These are phyloP conservation scores for Magnaporthiopsis rhizophila DNA, from an alignment of 2,329 filamentous ascomycete genomes.

Conservation along the genomic window DNA sequence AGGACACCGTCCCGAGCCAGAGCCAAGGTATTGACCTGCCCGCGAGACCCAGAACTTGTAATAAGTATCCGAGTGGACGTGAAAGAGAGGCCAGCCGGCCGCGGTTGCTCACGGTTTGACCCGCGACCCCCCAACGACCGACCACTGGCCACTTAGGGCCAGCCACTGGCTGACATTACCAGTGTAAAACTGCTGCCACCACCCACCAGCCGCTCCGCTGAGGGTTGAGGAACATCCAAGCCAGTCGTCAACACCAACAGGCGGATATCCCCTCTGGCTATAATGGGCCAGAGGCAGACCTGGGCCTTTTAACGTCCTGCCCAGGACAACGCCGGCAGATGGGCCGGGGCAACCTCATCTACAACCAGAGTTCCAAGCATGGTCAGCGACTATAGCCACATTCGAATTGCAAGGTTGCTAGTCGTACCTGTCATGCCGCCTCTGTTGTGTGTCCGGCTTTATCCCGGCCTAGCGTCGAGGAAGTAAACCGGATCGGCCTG, in stretches of 20 bases:
- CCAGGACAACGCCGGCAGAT: slow-evolving; percentile 8
- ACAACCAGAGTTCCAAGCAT: neutral
- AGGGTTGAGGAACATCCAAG: neutral
- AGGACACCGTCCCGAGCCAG: neutral
- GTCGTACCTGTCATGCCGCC: neutral
- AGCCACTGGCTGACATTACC: neutral
- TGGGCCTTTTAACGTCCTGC: slow-evolving; percentile 13
- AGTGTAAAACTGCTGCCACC: neutral
- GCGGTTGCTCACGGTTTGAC: neutral
- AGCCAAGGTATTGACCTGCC: neutral
- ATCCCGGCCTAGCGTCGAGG: neutral
- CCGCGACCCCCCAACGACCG: neutral
- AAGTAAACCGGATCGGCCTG: neutral
- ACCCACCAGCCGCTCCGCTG: neutral
- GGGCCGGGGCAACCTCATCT: neutral
- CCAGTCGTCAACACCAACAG: neutral
- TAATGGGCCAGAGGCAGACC: neutral
- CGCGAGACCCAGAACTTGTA: neutral
- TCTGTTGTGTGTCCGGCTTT: neutral
- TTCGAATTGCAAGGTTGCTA: neutral
- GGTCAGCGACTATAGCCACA: neutral
- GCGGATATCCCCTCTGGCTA: neutral
- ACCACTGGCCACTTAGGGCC: neutral
- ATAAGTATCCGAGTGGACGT: neutral
- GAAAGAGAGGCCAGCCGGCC: neutral